phyloP scores from a whole-genome alignment of 202 grass and related monocot genomes.

The Hordeum pubiflorum region DNA sequence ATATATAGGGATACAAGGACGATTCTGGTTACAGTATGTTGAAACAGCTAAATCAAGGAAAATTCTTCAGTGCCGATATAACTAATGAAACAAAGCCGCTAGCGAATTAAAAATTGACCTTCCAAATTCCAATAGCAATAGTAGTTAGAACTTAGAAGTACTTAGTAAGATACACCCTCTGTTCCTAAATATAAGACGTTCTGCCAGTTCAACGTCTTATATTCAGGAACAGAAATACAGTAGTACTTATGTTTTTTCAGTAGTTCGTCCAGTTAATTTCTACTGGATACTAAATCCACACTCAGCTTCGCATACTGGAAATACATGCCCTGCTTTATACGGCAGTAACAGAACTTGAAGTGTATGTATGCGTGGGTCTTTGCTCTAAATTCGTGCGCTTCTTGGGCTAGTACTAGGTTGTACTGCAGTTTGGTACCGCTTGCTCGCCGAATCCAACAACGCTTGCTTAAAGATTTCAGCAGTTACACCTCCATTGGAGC shows the following conservation, averaged over 20 bases:
- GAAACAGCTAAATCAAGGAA: background rate
- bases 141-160: no score
- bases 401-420: background rate
- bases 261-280: background rate
- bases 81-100: background rate
- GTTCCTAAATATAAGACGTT: no score
- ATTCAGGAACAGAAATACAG: no score
- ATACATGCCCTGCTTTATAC: background rate
- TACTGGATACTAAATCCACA: background rate
- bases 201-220: no score
- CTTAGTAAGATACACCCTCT: no score
- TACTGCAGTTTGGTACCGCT: background rate
- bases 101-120: background rate
- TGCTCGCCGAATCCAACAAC: background rate
- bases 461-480: background rate
- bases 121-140: background rate
- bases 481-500: background rate
- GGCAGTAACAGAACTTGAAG: background rate
- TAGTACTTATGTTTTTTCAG: background rate
- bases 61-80: background rate
- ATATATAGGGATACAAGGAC: background rate
- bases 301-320: background rate
- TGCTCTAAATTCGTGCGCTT: background rate
- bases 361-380: background rate
- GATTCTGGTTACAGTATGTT: background rate